phyloP scores from a whole-genome alignment of 2,329 filamentous ascomycete species.

The Neoscytalidium dimidiatum region DNA sequence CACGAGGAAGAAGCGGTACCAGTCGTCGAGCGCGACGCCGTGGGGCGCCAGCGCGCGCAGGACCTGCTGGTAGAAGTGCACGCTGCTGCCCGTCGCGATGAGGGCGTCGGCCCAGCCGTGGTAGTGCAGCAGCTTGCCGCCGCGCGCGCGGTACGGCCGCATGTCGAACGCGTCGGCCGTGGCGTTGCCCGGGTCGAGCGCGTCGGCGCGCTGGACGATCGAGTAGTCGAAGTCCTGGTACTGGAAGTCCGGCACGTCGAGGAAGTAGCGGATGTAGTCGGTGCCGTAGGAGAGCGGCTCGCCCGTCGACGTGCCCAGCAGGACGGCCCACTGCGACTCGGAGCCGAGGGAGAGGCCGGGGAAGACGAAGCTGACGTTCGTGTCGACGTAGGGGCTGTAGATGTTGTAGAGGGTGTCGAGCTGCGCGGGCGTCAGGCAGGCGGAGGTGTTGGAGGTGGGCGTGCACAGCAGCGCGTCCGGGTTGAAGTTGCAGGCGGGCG shows the following conservation, averaged over 20 bases:
- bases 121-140: constrained; percentile 45
- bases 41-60: constrained; percentile 35
- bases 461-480: constrained; percentile 5
- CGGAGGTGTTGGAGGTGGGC: neutral
- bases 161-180: constrained; percentile 53
- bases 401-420: constrained; percentile 10
- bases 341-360: constrained; percentile 41
- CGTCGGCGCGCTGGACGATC: constrained; percentile 42
- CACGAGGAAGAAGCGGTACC: constrained; percentile 47
- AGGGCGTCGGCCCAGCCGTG: constrained; percentile 48
- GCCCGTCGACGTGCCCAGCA: constrained; percentile 25
- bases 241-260: constrained; percentile 40
- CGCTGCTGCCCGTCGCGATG: constrained; percentile 54
- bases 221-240: constrained; percentile 42
- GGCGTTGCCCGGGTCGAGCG: constrained; percentile 50
- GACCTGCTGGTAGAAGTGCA: constrained; percentile 55
- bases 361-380: constrained; percentile 45
- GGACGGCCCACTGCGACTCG: constrained; percentile 36
- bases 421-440: constrained; percentile 11
- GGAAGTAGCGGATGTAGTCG: constrained; percentile 46
- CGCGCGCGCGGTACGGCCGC: constrained; percentile 44
- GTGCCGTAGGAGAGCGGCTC: constrained; percentile 38
- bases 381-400: constrained; percentile 40
- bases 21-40: constrained; percentile 40
- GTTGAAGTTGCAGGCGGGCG: constrained; percentile 18